Base-by-base conservation (phyloP, 768 basidiomycete genomes). In the Pisolithus tinctorius region DNA sequence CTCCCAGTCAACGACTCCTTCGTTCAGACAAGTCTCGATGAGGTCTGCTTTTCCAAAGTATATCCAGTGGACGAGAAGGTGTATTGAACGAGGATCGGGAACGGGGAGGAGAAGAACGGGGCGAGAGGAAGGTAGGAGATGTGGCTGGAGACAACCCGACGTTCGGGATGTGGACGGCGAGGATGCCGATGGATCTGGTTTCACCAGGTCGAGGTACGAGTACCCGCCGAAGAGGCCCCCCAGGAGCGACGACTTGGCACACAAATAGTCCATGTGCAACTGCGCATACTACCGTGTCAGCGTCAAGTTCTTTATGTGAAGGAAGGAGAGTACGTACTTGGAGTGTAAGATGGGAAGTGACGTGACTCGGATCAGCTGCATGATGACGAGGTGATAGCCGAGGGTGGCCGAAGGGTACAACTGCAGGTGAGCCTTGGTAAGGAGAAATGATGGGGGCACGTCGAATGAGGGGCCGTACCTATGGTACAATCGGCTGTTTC, bases 181-280 rank as follows among this genome's bases (percentile, higher is more conserved):
- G 3, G 14, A 14, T 43, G n/a, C 6, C 17, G 43, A 25, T 26
- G 43, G n/a, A 11, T 13, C 9, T 6, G 69, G 67, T 57, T 60
- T 68, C 56, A 83, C 74, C 49, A 87, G 73, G 55, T 86, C 80
- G 54, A 81, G 66, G 14, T 83, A 73, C 20, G 80, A 78, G 38
- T 81, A 73, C 26, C 86, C 87, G 58, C 79, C 81, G 63, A 93
- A 80, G 41, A 93, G 75, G 9, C 76, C 78, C 36, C 84, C 74
- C 43, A 93, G 72, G 48, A 91, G 81, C 39, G 75, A 75, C 0
- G 90, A 93, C 65, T 92, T 88, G 16, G 87, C 82, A 17, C 82
- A 80, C 41, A 95, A 78, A 60, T 84, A 90, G 62, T 88, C 87
- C 55, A 80, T 75, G 60, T 95, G 92, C 26, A 93, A 70, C 88